Evolutionary conservation across 225 moss, liverwort and hornwort genomes (phyloP), one percentile per base, ranked within the genome.

Genomic region (Bryum argenteum): DNA sequence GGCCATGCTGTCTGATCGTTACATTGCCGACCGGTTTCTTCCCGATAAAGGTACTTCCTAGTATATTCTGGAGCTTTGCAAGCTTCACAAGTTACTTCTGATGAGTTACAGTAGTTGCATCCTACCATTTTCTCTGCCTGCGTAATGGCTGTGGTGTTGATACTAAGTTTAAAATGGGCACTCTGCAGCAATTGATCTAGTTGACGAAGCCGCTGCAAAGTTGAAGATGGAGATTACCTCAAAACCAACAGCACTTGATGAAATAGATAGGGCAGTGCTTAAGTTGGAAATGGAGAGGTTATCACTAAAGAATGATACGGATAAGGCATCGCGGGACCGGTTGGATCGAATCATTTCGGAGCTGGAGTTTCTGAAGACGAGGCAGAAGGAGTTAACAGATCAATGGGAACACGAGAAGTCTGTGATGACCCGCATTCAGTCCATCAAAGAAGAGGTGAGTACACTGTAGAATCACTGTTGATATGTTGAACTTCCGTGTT

Each of bases 141-240:
- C 22, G 33, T 33, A 33, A 33, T 33, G 33, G 33, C 33, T 1
- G 21, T 14, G 67, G 41, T 58, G 13, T 17, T 38, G 60, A 39
- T 48, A 14, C 48, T 83, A 37, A 76, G 10, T 41, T 54, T 18
- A 37, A 21, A 54, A n/a, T 51, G 45, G 69, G 44, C 16, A 44
- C 58, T 69, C 26, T 78, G 45, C 93, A 96, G 97, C 97, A 21
- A 98, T 98, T 62, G 97, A 98, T 66, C 71, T 98, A 16, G 97
- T 98, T 14, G 97, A 98, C 44, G 96, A 97, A 78, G 93, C 96
- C 53, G 96, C 96, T 22, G 96, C 96, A 52, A 97, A 97, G 77
- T 56, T 97, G 82, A 97, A 97, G 77, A 97, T 97, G 93, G 96
- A 96, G 75, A 93, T 96, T 1, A 96, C 96, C n/a, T 97, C 97